Evolutionary conservation across 2,329 filamentous ascomycete genomes (phyloP).

Genomic region (Alternaria longipes): DNA sequence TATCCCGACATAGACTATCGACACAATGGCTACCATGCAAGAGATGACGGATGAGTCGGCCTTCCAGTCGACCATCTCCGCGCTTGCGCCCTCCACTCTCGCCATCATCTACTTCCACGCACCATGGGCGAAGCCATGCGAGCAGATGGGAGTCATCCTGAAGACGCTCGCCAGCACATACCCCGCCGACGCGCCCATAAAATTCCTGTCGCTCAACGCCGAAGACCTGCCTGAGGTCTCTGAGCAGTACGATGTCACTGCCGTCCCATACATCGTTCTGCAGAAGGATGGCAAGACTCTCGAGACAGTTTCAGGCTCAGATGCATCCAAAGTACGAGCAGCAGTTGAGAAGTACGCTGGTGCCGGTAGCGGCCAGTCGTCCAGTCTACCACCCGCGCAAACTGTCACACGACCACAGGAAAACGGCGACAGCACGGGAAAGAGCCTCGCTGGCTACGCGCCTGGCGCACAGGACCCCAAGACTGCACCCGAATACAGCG

Average conservation of each 20-base stretch:
- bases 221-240: conserved; percentile 93
- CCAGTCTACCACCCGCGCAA: conserved; percentile 54
- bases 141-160: conserved; percentile 90
- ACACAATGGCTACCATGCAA: conserved; percentile 65
- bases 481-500: conserved; percentile 59
- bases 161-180: conserved; percentile 87
- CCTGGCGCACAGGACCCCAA: conserved; percentile 54
- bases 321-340: conserved; percentile 82
- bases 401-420: conserved; percentile 57
- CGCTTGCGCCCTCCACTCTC: conserved; percentile 75
- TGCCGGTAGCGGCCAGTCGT: conserved; percentile 50
- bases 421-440: conserved; percentile 44
- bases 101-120: conserved; percentile 94
- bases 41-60: conserved; percentile 78
- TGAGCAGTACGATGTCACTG: conserved; percentile 91
- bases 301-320: conserved; percentile 88
- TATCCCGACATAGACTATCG: background rate
- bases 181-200: conserved; percentile 73
- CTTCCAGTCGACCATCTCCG: conserved; percentile 75
- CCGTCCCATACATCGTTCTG: conserved; percentile 90
- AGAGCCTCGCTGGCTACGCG: conserved; percentile 57
- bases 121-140: conserved; percentile 94
- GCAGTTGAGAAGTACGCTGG: conserved; percentile 85
- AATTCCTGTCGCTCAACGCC: conserved; percentile 91
- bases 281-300: conserved; percentile 77